Base-by-base conservation (phyloP, 2,329 filamentous ascomycete species). In the Chalara sp. region DNA sequence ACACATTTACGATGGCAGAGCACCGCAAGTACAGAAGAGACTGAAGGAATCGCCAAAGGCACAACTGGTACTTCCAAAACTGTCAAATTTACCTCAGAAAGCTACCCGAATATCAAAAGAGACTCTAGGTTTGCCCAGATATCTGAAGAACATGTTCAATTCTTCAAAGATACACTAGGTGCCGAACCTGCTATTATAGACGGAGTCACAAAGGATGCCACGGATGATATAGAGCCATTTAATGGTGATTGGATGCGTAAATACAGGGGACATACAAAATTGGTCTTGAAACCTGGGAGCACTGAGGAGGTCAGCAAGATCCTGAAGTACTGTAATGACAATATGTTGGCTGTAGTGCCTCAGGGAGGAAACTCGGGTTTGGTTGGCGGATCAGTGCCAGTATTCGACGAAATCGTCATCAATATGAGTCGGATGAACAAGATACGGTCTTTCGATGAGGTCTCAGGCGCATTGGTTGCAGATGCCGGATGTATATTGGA, bases 191-290 rank as follows among this genome's bases (percentile, higher is more conserved):
- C 89, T 2, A 76, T 96, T 47, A 81, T 97, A 54, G 91, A 96
- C 66, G 89, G 89, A 47, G 78, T 96, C 49, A 88, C 83, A 4
- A 70, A 81, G 59, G 82, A 91, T 68, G 83, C 83, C 11, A 72
- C 76, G 2, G 87, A 88, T 61, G 93, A 97, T 65, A 78, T 97
- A 58, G 89, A 93, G 66, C 80, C 87, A 6, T 99, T 90, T 78
- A 99, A 99, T 70, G 83, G 84, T 66, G 93, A 99, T 72, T 99
- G 95, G 93, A 96, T 99, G 91, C 85, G 88, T 70, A 99, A 99
- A 72, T 99, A 96, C 74, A 84, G 88, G 54, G 95, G 93, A 32
- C 90, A 96, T 70, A 83, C 88, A 54, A 83, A 84, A 64, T 74
- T 99, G 30, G 90, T 97, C 5, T 73, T 99, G 56, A 95, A 90